Evolutionary conservation across 2,329 filamentous ascomycete genomes (phyloP), one percentile per base, ranked within the genome.

Genomic region (Intubia oerlemansii): DNA sequence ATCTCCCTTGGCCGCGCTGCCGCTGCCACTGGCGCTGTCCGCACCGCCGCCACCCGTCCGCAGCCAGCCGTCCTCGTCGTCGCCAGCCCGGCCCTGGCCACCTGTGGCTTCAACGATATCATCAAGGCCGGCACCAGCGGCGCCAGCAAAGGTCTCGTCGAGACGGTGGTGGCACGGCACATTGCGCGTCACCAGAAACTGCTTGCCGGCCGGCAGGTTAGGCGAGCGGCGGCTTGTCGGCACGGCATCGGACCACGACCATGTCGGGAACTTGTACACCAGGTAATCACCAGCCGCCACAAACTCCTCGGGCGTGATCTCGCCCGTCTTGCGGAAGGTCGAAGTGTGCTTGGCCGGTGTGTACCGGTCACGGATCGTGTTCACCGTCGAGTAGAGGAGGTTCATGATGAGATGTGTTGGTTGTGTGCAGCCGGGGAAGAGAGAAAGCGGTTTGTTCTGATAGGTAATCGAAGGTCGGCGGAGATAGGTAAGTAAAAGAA

Each of bases 191-290:
- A 95, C 77, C 21, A 98, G 66, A 45, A 82, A 98, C 62, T 98
- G 88, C 56, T 95, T 98, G 29, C 77, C 80, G 0, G 71, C 54
- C 1, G 88, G 88, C 4, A 98, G 68, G 46, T 91, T 79, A 38
- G 60, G 57, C 31, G 79, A 78, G 37, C 82, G 75, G 49, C 81
- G 79, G 36, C 67, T 63, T 2, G 73, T 66, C n/a, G 72, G 69
- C 31, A 85, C 78, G 39, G 85, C 84, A 43, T 88, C 80, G 39
- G 77, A 72, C 88, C 88, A 98, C 28, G 80, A 77, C 88, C 88
- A 98, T 33, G 85, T 91, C 7, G 85, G 88, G 54, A 98, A 98
- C 59, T 93, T 95, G 70, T 90, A 92, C 45, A 92, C 84, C 21
- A 98, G 71, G 50, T 95, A 98, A 57, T 98, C 88, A 42, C 88